Evolutionary conservation across 306 rosid species (phyloP), one percentile per base, ranked within the genome.

Genomic region (Argentina anserina): DNA sequence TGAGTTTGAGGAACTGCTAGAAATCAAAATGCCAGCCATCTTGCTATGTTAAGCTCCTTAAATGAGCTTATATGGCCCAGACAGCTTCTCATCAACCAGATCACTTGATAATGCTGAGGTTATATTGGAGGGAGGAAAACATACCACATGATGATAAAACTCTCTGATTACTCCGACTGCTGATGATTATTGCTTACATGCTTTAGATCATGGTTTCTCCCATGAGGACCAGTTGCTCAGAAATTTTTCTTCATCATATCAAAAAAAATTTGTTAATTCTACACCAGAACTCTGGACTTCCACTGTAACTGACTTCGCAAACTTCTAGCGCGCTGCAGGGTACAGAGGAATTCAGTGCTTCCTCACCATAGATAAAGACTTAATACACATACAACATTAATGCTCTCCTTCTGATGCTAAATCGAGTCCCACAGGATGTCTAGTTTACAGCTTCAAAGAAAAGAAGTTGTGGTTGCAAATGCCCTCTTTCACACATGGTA

Each of bases 381-480:
- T 69, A 79, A 64, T 75, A 73, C 64, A 31, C 71, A 61, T 73
- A 82, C 84, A 58, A 75, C 81, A 79, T 62, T 77, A 52, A 67
- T 70, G 76, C 80, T 81, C 87, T 56, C 70, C 71, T 52, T 28
- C 60, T 47, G 67, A 76, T 70, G 81, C 72, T 62, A 79, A 75
- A 71, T 73, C n/a, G 71, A 72, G 79, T 81, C 87, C 84, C 80
- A 74, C 76, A 58, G 56, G 76, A 52, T 77, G 60, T 73, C 80
- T 95, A 95, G 86, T 91, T 88, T 77, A 84, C 93, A 80, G 93
- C 93, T 87, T 95, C 99, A 72, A 77, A 95, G 90, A 95, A 92
- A 80, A 95, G 97, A 83, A 95, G 96, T 78, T 95, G 99, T 40
- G 97, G 99, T 75, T 95, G 99, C 68, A 90, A 84, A 82, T 87